These are phyloP conservation scores for Apophysomyces sp. DNA, from an alignment of 371 early-diverging fungal genomes.

Conservation along the genomic window DNA sequence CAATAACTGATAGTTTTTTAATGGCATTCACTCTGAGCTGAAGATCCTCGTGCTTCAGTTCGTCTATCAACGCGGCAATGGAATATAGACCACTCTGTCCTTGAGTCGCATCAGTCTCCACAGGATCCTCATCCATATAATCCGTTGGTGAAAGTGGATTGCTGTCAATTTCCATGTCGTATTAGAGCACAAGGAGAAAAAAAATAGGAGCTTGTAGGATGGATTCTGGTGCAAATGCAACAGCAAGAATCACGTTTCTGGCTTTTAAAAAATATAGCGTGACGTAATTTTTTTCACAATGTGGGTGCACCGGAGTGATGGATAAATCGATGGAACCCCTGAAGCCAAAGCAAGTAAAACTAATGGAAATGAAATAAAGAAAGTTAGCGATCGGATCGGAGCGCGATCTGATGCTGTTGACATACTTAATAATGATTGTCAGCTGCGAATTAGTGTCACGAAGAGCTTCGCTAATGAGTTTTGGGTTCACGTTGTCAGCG, in stretches of 20 bases:
- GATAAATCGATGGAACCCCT: too few relatives aligned
- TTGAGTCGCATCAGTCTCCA: slow-evolving; percentile 10
- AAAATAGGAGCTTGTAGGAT: not conserved
- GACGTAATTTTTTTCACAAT: too few relatives aligned
- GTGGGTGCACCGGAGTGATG: too few relatives aligned
- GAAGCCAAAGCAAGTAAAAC: too few relatives aligned
- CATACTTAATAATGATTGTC: not conserved
- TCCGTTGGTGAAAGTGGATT: slow-evolving; percentile 25
- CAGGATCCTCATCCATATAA: slow-evolving; percentile 42
- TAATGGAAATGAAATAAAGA: too few relatives aligned
- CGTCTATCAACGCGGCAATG: slow-evolving; percentile 90
- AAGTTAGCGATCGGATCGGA: too few relatives aligned
- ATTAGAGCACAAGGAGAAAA: not conserved
- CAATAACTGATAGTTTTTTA: slow-evolving; percentile 84
- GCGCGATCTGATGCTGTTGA: too few relatives aligned
- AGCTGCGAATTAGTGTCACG: not conserved
- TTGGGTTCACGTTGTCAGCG: not conserved
- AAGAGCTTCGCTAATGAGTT: not conserved
- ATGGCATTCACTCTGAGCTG: slow-evolving; percentile 88
- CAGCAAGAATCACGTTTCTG: too few relatives aligned
- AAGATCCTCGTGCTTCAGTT: slow-evolving; percentile 95
- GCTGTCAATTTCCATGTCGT: slow-evolving; percentile 26
- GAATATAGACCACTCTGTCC: slow-evolving; percentile 50
- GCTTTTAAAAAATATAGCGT: too few relatives aligned
- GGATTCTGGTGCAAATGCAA: not conserved